These are phyloP conservation scores for Poronia punctata DNA, from an alignment of 495 filamentous ascomycete genomes.

Conservation along the genomic window DNA sequence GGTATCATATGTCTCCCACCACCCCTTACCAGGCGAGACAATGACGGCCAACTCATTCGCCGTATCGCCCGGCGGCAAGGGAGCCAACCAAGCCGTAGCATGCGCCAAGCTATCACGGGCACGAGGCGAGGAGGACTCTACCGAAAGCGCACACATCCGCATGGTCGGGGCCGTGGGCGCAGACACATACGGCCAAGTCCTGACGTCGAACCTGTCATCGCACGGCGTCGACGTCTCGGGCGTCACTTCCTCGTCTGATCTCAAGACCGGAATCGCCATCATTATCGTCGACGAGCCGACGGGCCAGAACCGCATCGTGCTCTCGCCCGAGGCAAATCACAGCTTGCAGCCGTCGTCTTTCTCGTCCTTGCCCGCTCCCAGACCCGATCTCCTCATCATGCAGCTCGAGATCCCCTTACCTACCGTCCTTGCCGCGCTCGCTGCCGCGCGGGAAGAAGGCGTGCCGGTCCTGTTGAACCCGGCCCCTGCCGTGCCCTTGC, in stretches of 20 bases:
- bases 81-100: conserved; percentile 92
- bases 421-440: conserved; percentile 62
- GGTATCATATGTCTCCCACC: conserved; percentile 74
- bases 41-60: conserved; percentile 71
- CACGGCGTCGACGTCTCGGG: conserved; percentile 58
- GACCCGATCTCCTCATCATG: conserved; percentile 66
- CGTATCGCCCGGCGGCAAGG: conserved; percentile 84
- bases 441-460: conserved; percentile 39
- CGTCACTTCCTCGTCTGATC: conserved; percentile 40
- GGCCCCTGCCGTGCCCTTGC: conserved; percentile 66
- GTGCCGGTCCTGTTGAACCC: conserved; percentile 74
- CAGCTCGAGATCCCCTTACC: conserved; percentile 80
- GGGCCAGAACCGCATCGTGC: conserved; percentile 83
- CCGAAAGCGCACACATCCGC: conserved; percentile 50
- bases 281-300: conserved; percentile 72
- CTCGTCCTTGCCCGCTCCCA: conserved; percentile 19
- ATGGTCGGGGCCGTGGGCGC: conserved; percentile 82
- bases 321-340: conserved; percentile 75
- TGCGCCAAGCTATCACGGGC: conserved; percentile 45
- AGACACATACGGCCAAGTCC: conserved; percentile 52
- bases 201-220: conserved; percentile 43
- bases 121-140: conserved; percentile 5
- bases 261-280: conserved; percentile 71
- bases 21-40: conserved; percentile 81
- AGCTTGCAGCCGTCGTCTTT: conserved; percentile 18